Conservation (phyloP, 495 filamentous ascomycete genomes). For the Staphylotrichum tortipilum region DNA sequence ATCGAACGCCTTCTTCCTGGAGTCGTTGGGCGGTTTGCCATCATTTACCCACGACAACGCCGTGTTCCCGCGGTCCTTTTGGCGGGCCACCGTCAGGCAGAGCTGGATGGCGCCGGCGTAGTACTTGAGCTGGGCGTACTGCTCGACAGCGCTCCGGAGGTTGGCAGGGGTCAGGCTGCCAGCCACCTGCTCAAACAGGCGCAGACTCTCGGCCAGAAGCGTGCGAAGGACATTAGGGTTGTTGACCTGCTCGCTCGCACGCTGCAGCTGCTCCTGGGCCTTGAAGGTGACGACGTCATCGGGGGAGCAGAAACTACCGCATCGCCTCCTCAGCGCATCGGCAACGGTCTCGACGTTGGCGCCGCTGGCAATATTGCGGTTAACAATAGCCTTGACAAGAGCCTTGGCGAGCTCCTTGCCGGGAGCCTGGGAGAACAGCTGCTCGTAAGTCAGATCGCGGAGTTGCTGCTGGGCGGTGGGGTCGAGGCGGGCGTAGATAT, state of each 20-base stretch:
- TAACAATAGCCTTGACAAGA: conserved; percentile 95
- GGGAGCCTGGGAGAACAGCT: conserved; percentile 65
- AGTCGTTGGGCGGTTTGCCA: conserved; percentile 52
- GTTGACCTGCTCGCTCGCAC: conserved; percentile 65
- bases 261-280: conserved; percentile 87
- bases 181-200: conserved; percentile 81
- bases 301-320: conserved; percentile 91
- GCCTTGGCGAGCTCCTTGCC: conserved; percentile 93
- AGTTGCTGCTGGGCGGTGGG: conserved; percentile 58
- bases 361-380: conserved; percentile 89
- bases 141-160: conserved; percentile 63
- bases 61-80: conserved; percentile 74
- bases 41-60: conserved; percentile 61
- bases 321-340: conserved; percentile 79
- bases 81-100: conserved; percentile 67
- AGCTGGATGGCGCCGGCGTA: conserved; percentile 94
- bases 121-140: conserved; percentile 73
- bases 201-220: conserved; percentile 77
- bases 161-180: conserved; percentile 71
- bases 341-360: conserved; percentile 96
- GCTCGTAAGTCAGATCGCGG: conserved; percentile 70
- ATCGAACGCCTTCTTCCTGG: conserved; percentile 55
- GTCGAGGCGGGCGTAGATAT: conserved; percentile 76
- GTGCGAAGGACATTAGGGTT: conserved; percentile 71
- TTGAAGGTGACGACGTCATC: conserved; percentile 98